Evolutionary conservation across 2,329 filamentous ascomycete genomes (phyloP), one percentile per base, ranked within the genome.

Genomic region (Aschersonia sp.): DNA sequence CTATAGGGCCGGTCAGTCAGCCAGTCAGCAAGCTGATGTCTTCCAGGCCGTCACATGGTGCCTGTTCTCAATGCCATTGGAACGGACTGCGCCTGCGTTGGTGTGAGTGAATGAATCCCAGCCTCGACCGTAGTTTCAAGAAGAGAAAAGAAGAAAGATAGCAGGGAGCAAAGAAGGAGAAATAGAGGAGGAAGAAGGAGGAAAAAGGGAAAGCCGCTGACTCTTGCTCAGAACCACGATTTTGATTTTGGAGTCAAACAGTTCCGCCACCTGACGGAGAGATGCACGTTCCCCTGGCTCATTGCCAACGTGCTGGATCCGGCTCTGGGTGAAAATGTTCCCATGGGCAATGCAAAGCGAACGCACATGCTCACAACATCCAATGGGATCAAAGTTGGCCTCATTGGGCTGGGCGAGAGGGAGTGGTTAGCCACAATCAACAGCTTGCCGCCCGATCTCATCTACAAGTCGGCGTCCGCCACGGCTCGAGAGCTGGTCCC

Each of bases 341-440:
- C 87, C 4, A 76, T 95, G 32, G 88, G 82, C 11, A 80, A 87
- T 56, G 85, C 84, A 48, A 72, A 78, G 55, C 81, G 81, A 59
- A 92, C 85, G 0, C 71, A 79, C 52, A 85, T 94, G 68, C 66
- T 94, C 48, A 87, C 82, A 3, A 73, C 85, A 0, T 87, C 84
- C 9, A 89, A 89, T 61, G 88, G 88, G 30, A 75, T 94, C 64
- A 92, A 89, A 58, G 73, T 95, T 41, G 88, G 89, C 8, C 70
- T 95, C 42, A 83, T 95, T 48, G 88, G 89, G 0, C 71, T 96
- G 2, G 88, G 84, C 1, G 88, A 95, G 67, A 74, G 86, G 45
- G 87, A 94, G 62, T 94, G 87, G 83, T 76, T 95, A 10, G 87
- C 81, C 50, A 94, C 87, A 0, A 89, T 95, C 65, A 95, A 94